Conservation (phyloP, 805 yeast species). For the Monosporozyma aerobia region DNA sequence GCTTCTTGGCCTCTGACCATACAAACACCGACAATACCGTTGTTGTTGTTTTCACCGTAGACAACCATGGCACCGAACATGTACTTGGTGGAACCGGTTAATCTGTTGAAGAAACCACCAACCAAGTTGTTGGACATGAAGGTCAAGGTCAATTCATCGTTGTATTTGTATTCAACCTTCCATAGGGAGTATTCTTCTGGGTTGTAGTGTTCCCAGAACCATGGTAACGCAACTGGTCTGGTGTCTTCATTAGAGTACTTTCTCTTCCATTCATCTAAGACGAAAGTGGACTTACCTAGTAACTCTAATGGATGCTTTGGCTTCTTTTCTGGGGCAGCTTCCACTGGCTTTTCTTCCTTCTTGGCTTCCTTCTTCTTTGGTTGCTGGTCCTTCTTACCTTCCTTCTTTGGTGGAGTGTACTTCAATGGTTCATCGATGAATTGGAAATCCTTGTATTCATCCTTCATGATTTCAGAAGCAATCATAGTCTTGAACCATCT, state of each 20-base stretch:
- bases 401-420: slow-evolving; percentile 44
- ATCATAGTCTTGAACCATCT: slow-evolving; percentile 63
- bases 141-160: slow-evolving; percentile 92
- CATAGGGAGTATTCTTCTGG: slow-evolving; percentile 89
- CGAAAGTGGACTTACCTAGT: slow-evolving; percentile 61
- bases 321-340: slow-evolving; percentile 48
- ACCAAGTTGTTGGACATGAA: slow-evolving; percentile 97
- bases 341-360: slow-evolving; percentile 25
- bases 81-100: slow-evolving; percentile 84
- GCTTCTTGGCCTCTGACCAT: slow-evolving; percentile 89
- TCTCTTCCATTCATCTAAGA: slow-evolving; percentile 93
- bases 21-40: slow-evolving; percentile 94
- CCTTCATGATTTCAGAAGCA: slow-evolving; percentile 38
- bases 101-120: slow-evolving; percentile 97
- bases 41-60: slow-evolving; percentile 97
- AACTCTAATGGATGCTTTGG: slow-evolving; percentile 86
- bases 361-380: slow-evolving; percentile 22
- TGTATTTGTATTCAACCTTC: slow-evolving; percentile 94
- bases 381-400: slow-evolving; percentile 35
- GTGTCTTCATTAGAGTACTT: slow-evolving; percentile 95
- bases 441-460: slow-evolving; percentile 42
- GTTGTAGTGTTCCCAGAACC: slow-evolving; percentile 96
- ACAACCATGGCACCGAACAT: slow-evolving; percentile 90
- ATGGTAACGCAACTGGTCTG: slow-evolving; percentile 86
- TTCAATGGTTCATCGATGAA: slow-evolving; percentile 53